Base-by-base conservation (phyloP, 2,329 filamentous ascomycete genomes). In the Orbilia ellipsospora region DNA sequence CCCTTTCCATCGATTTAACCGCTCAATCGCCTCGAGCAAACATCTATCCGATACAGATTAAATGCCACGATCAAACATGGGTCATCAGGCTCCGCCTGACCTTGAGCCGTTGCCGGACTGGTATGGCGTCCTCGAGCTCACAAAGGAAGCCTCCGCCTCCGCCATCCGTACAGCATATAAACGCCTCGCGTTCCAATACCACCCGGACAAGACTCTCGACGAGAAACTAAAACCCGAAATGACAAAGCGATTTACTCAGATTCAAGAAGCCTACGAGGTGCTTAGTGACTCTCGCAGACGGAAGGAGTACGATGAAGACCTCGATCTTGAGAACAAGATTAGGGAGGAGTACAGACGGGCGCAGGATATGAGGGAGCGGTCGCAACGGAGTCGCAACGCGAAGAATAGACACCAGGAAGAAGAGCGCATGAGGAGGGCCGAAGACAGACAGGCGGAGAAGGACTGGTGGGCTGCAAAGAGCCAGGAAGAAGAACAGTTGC, bases 251-350 rank as follows among this genome's bases (percentile, higher is more conserved):
- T 99, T 98, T 80, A 93, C 97, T 83, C 90, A 89, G 81, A 92
- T 98, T 40, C 94, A 97, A 82, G 89, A 94, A 80, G 94, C 95
- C 60, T 99, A 97, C 83, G 95, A 98, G 83, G 86, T 95, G 31
- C 88, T 99, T 75, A 92, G 89, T 80, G 90, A 97, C 81, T 91
- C 94, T 28, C 85, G 84, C 5, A 88, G 90, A 81, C 86, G 92
- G 73, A 83, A 85, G 72, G 89, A 89, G 78, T 97, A 97, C 82
- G 93, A 98, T 83, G 89, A 93, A 62, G 87, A 90, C 81, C 85
- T 90, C 13, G 57, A 64, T 15, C 76, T 70, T 36, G 73, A 76
- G 62, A 20, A 44, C 4, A 76, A 63, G 65, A 68, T 69, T 26
- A 52, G 60, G 60, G 65, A 69, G 31, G 66, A 76, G 8, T 69